Percentiles rank a stretch among this genome's conserved stretches.
Conservation (phyloP, 1,284 basidiomycete genomes). For the Trametes polyzona region DNA sequence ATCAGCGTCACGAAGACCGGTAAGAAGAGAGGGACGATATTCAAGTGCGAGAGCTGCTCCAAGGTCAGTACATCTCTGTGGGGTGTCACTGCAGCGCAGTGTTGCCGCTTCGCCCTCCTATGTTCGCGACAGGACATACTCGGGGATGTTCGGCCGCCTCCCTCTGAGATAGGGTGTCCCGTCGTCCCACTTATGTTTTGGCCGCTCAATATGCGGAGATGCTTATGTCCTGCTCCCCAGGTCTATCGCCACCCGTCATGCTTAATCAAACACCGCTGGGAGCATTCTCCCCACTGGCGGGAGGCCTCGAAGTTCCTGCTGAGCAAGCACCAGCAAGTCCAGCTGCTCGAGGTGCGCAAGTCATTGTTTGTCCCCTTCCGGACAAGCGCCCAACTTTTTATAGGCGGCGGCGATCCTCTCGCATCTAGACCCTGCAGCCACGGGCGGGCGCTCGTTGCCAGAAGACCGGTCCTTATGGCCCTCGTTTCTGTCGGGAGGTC, state of each 20-base stretch:
- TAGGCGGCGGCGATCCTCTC: slow-evolving; percentile 94
- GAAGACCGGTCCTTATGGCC: slow-evolving; percentile 92
- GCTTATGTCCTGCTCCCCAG: no score
- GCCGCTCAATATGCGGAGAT: no score
- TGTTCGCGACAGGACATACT: neutral
- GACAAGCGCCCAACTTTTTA: slow-evolving; percentile 7
- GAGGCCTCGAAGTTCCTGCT: slow-evolving; percentile 93
- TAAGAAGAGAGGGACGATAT: slow-evolving; percentile 82
- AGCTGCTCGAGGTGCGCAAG: slow-evolving; percentile 82
- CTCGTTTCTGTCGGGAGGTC: slow-evolving; percentile 72
- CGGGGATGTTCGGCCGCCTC: slow-evolving; percentile 3
- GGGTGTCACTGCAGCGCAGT: neutral
- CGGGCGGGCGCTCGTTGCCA: slow-evolving; percentile 80
- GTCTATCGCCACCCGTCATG: slow-evolving; percentile 95
- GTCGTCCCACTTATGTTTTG: no score
- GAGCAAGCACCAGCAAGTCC: slow-evolving; percentile 98
- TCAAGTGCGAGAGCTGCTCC: slow-evolving; percentile 91
- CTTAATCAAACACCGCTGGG: slow-evolving; percentile 97
- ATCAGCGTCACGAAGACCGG: slow-evolving; percentile 36
- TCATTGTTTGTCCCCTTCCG: neutral
- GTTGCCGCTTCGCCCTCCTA: neutral
- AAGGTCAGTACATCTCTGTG: slow-evolving; percentile 58
- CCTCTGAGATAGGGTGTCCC: neutral
- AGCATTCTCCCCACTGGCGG: slow-evolving; percentile 97
- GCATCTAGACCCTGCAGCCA: slow-evolving; percentile 70